Evolutionary conservation across 306 rosid species (phyloP), one percentile per base, ranked within the genome.

Genomic region (Macrotyloma uniflorum): DNA sequence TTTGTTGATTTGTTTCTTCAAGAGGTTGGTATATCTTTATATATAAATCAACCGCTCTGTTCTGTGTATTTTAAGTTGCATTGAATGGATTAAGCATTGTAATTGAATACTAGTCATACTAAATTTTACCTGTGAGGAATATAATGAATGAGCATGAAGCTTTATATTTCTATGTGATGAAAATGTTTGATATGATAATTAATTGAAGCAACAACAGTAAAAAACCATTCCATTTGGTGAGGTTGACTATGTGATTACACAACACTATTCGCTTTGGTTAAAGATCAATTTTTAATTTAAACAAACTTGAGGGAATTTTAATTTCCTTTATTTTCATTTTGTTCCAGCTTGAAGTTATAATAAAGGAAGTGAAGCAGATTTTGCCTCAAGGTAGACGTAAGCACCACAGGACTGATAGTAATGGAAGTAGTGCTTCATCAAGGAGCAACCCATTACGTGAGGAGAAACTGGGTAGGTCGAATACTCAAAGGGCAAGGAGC

Each of bases 1-100:
- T 93, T 95, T 72, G 93, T 92, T 58, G 98, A 92, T 88, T 85
- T 95, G 70, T 93, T 92, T 85, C 92, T 91, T 57, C 96, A 92
- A 63, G 98, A 95, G 97, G 98, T 92, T 65, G 76, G 93, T 82
- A 67, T 79, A 55, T 86, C 42, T 50, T 18, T 79, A 33, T 40
- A 51, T 65, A 67, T 38, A 35, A 65, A 70, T 42, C n/a, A 51
- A 26, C 50, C 4, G 5, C 36, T 58, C 20, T 71, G 35, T 49
- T 79, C 51, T 19, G 15, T 74, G 55, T 49, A 76, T 32, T 57
- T 84, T 33, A 33, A 55, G 54, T 80, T 58, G 16, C 65, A 50
- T 36, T 49, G 49, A 54, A 79, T 66, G 70, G 43, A 68, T 23
- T 28, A 58, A 71, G 43, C 63, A 65, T 66, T 67, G 58, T 35